Base-by-base conservation (phyloP, 1,284 basidiomycete species). In the Ceratobasidium sp. region DNA sequence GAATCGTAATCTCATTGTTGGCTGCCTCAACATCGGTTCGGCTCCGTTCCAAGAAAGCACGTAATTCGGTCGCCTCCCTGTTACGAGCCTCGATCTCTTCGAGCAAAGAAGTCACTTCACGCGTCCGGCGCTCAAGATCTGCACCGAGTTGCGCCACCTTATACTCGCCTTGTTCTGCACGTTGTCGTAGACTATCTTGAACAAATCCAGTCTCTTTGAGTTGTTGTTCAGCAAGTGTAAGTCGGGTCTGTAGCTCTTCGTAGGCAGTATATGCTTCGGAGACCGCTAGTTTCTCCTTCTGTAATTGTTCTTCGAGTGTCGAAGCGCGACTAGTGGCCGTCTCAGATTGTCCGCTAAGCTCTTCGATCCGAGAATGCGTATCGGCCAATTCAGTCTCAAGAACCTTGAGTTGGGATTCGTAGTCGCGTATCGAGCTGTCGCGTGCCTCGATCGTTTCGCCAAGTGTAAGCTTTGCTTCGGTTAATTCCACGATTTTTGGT, bases 401-500 rank as follows among this genome's bases (percentile, higher is more conserved):
- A 80, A 91, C 88, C 6, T 88, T 86, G 75, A 94, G 92, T 51
- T 87, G 86, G 7, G 84, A 83, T 79, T 93, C 92, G 33, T 91
- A 88, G 79, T 86, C 88, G 53, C 86, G 86, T 78, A 94, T 82
- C 13, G 88, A 86, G 72, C 87, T 86, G 79, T 91, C 88, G 75
- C 94, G 84, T 75, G 85, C 84, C 77, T 90, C 90, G 61, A 91
- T 86, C 80, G 89, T 89, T 80, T 94, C 93, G 70, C 88, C 87
- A 23, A 94, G 87, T 78, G 92, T 89, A 15, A 93, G 84, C 83
- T 93, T 94, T 76, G 86, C 88, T 70, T 91, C 89, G 0, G 92
- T 94, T 70, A 95, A 87, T 83, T 95, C 92, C 15, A 94, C 91
- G 80, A 94, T 91, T 86, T 94, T 95, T 40, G 93, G 90, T n/a